A percentile compares a stretch with the other conserved stretches of the same genome.
Evolutionary conservation across 2,329 filamentous ascomycete genomes (phyloP).

Genomic region (Aspergillus japonicus): DNA sequence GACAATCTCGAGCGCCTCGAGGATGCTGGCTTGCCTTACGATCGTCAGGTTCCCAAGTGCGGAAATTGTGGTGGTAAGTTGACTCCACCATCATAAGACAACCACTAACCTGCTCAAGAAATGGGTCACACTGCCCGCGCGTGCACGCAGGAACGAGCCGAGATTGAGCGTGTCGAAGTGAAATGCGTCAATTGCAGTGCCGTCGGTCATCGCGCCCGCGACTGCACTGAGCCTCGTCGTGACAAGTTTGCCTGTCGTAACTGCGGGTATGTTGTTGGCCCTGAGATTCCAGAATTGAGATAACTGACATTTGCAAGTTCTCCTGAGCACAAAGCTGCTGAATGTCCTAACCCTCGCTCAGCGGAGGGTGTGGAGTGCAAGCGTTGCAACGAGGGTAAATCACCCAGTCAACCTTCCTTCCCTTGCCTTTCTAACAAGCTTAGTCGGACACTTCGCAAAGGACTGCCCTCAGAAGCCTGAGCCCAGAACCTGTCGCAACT

Average conservation of each 20-base stretch:
- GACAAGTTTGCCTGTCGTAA: constrained; percentile 51
- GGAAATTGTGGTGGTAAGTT: constrained; percentile 49
- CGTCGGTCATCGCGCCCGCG: constrained; percentile 50
- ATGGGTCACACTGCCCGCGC: constrained; percentile 48
- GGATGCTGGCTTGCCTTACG: constrained; percentile 52
- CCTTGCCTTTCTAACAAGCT: background rate
- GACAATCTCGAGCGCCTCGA: constrained; percentile 54
- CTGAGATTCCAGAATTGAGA: background rate
- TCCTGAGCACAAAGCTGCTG: constrained; percentile 47
- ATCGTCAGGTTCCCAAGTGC: constrained; percentile 53
- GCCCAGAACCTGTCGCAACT: constrained; percentile 45
- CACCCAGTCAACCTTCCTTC: background rate
- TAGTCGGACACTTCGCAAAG: constrained; percentile 48
- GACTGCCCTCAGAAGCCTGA: constrained; percentile 43
- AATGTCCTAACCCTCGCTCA: constrained; percentile 49
- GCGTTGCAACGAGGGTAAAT: constrained; percentile 42
- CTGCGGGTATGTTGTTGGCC: constrained; percentile 43
- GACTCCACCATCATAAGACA: background rate
- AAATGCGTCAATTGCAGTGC: constrained; percentile 52
- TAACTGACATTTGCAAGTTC: constrained; percentile 31
- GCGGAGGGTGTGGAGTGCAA: constrained; percentile 47
- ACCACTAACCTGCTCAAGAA: constrained; percentile 30
- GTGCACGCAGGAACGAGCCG: constrained; percentile 50
- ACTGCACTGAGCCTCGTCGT: constrained; percentile 43
- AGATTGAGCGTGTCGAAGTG: constrained; percentile 44